Evolutionary conservation across 202 grass and related monocot genomes (phyloP).

Genomic region (Carex sylvatica): DNA sequence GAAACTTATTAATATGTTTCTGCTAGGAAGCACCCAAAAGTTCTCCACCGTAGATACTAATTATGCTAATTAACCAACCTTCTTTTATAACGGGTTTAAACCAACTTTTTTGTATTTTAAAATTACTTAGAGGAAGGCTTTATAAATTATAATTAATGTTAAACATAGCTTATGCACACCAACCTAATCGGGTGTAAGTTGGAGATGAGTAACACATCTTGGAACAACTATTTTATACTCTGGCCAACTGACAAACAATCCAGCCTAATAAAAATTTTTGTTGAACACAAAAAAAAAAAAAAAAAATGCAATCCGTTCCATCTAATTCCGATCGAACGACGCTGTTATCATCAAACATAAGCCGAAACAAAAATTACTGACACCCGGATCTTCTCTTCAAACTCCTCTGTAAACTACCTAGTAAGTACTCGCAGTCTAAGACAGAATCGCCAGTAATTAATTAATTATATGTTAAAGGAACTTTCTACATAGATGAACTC

Average conservation of each 20-base stretch:
- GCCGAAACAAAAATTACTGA: not conserved
- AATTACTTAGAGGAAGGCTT: not conserved
- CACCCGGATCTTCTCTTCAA: not conserved
- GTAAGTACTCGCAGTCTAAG: not conserved
- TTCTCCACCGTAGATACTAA: constrained; percentile 15
- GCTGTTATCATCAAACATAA: not conserved
- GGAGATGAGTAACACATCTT: not conserved
- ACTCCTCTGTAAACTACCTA: not conserved
- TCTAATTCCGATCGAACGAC: constrained; percentile 5
- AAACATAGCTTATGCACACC: not conserved
- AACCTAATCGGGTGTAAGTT: not conserved
- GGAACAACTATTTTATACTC: not conserved
- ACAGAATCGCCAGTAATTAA: not conserved
- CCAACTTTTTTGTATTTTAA: not conserved
- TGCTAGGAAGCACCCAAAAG: constrained; percentile 1
- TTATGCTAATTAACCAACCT: not conserved
- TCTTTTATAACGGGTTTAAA: not conserved
- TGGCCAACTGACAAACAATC: not conserved
- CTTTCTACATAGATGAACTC: not conserved
- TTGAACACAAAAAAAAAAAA: not conserved
- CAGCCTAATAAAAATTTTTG: not conserved
- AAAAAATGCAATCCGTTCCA: not conserved
- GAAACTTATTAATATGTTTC: not conserved
- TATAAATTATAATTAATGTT: not conserved
- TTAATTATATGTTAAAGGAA: not conserved